These are phyloP conservation scores for Actinidia arguta DNA, from an alignment of 179 eudicot genomes.

Conservation along the genomic window DNA sequence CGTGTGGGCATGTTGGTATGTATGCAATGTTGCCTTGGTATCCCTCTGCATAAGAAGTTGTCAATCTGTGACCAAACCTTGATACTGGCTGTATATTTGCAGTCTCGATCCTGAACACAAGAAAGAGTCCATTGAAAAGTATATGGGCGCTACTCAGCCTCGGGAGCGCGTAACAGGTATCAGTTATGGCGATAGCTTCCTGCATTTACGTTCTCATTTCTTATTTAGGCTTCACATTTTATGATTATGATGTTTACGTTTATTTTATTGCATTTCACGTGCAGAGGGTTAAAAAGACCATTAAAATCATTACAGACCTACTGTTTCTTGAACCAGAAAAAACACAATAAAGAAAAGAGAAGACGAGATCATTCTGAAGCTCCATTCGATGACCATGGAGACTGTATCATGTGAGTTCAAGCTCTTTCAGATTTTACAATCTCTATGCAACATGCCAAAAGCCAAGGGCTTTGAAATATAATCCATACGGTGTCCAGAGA, in stretches of 20 bases:
- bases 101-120: constrained; percentile 91
- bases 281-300: constrained; percentile 6
- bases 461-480: constrained; percentile 1
- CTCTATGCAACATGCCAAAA: not conserved
- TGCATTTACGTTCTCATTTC: not conserved
- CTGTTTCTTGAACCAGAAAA: not conserved
- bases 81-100: constrained; percentile 23
- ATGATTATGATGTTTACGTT: not conserved
- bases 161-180: constrained; percentile 29
- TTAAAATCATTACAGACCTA: not conserved
- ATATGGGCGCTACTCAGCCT: constrained; percentile 59
- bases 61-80: not conserved
- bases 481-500: not conserved
- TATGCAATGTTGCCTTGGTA: not conserved
- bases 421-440: constrained; percentile 15
- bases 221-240: not conserved
- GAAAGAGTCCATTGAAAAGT: constrained; percentile 82
- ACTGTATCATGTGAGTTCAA: constrained; percentile 11
- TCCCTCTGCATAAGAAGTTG: not conserved
- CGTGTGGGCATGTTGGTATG: not conserved
- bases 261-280: not conserved
- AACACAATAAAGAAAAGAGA: not conserved
- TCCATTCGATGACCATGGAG: not conserved
- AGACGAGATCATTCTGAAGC: constrained; percentile 11
- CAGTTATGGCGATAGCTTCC: not conserved